phyloP scores from a whole-genome alignment of 2,329 filamentous ascomycete species.

The Tolypocladium tundrense region DNA sequence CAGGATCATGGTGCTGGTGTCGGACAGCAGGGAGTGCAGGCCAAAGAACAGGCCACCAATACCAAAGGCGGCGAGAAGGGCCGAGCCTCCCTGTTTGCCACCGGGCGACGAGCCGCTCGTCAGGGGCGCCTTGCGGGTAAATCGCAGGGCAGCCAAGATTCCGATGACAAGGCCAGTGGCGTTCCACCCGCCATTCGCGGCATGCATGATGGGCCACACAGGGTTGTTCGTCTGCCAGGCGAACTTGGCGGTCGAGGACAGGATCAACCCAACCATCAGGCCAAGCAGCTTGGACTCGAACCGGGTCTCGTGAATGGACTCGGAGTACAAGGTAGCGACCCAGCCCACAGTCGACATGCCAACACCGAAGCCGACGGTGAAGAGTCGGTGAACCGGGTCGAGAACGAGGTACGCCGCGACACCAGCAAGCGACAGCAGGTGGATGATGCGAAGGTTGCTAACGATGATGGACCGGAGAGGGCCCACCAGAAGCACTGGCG shows the following conservation, averaged over 20 bases:
- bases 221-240: slow-evolving; percentile 93
- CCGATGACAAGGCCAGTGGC: slow-evolving; percentile 69
- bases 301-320: slow-evolving; percentile 61
- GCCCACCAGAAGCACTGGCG: slow-evolving; percentile 68
- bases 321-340: slow-evolving; percentile 71
- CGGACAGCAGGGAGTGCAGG: slow-evolving; percentile 84
- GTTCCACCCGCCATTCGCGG: slow-evolving; percentile 86
- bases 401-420: slow-evolving; percentile 70
- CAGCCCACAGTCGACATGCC: slow-evolving; percentile 73
- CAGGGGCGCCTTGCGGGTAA: slow-evolving; percentile 56
- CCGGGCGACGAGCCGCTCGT: slow-evolving; percentile 24
- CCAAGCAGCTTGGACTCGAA: slow-evolving; percentile 76
- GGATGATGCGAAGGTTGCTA: slow-evolving; percentile 58
- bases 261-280: slow-evolving; percentile 70
- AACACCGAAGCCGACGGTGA: slow-evolving; percentile 71
- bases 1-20: slow-evolving; percentile 96
- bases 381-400: slow-evolving; percentile 65
- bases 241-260: slow-evolving; percentile 85
- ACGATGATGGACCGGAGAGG: slow-evolving; percentile 58
- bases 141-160: slow-evolving; percentile 62
- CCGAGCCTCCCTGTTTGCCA: slow-evolving; percentile 49
- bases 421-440: slow-evolving; percentile 69
- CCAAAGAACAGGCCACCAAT: slow-evolving; percentile 79
- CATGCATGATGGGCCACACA: slow-evolving; percentile 90
- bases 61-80: slow-evolving; percentile 62